These are phyloP conservation scores for Phytophthora pinifolia DNA, from an alignment of 352 stramenopile genomes.

Conservation along the genomic window DNA sequence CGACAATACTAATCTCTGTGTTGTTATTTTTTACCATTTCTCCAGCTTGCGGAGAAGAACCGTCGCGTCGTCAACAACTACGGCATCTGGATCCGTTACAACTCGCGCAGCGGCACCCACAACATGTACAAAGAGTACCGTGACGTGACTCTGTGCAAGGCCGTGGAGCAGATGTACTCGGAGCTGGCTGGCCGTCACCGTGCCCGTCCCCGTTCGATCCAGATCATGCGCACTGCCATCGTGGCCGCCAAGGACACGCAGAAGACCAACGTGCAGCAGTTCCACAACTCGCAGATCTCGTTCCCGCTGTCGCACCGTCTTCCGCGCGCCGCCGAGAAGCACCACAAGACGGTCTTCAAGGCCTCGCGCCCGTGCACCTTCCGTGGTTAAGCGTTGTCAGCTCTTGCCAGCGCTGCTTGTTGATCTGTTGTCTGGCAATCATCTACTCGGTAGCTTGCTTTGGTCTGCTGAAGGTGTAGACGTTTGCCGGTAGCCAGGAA, in stretches of 20 bases:
- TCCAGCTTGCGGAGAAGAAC: conserved; percentile 98
- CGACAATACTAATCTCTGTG: conserved; percentile 13
- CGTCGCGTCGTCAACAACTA: conserved; percentile 99
- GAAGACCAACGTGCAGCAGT: conserved; percentile 97
- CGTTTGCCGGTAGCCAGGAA: too few species aligned
- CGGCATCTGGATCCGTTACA: conserved; percentile 99
- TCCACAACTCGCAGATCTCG: conserved; percentile 96
- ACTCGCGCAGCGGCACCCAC: conserved; percentile 99
- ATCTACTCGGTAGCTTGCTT: background rate
- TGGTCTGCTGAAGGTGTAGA: conserved; percentile 1
- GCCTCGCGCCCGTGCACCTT: conserved; percentile 96
- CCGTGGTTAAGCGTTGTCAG: conserved; percentile 91
- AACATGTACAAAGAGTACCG: conserved; percentile 99
- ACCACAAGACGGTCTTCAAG: conserved; percentile 96
- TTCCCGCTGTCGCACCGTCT: conserved; percentile 98
- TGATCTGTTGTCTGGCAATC: conserved; percentile 5
- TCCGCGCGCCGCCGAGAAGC: conserved; percentile 92
- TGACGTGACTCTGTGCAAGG: conserved; percentile 96
- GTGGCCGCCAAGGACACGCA: conserved; percentile 96
- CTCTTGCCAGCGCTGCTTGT: conserved; percentile 8
- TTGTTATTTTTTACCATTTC: conserved; percentile 13
- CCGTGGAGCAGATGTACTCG: conserved; percentile 98
- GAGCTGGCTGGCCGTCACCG: conserved; percentile 99
- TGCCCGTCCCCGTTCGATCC: conserved; percentile 96
- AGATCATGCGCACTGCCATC: conserved; percentile 99